Percentiles rank a stretch among this genome's conserved stretches.
Conservation (phyloP, 805 yeast species). For the Wickerhamomyces chambardii region DNA sequence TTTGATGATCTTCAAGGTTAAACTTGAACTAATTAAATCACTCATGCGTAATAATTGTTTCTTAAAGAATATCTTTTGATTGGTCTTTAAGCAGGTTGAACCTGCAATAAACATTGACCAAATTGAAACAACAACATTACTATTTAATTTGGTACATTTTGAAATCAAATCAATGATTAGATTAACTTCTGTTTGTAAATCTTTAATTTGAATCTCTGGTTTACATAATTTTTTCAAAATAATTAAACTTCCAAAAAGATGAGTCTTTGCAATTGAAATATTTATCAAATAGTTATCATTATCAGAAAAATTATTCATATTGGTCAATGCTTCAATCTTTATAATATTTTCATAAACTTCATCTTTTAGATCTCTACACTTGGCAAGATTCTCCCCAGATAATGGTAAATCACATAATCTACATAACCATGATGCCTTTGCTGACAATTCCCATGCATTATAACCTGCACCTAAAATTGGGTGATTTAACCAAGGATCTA, state of each 20-base stretch:
- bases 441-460: slow-evolving; percentile 10
- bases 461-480: slow-evolving; percentile 14
- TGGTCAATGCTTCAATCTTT: too few relatives aligned
- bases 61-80: slow-evolving; percentile 7
- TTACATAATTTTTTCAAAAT: slow-evolving; percentile 9
- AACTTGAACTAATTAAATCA: slow-evolving; percentile 8
- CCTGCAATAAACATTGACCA: slow-evolving; percentile 18
- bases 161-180: slow-evolving; percentile 5
- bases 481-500: slow-evolving; percentile 14
- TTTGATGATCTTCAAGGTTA: slow-evolving; percentile 13
- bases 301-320: background rate
- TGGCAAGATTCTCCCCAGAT: slow-evolving; percentile 3
- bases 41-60: slow-evolving; percentile 7
- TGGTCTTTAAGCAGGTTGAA: slow-evolving; percentile 6
- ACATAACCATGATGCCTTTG: slow-evolving; percentile 15
- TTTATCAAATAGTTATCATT: slow-evolving; percentile 2
- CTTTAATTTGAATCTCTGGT: slow-evolving; percentile 4
- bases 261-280: slow-evolving; percentile 8
- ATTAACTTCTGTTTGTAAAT: slow-evolving; percentile 7
- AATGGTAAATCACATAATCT: slow-evolving; percentile 10
- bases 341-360: slow-evolving; percentile 1
- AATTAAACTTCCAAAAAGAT: slow-evolving; percentile 9
- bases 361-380: slow-evolving; percentile 2
- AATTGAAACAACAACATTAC: slow-evolving; percentile 6
- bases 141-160: slow-evolving; percentile 3